A percentile compares a stretch with the other conserved stretches of the same genome.
Conservation (phyloP, 2,329 filamentous ascomycete species). For the Samsoniella hepiali region DNA sequence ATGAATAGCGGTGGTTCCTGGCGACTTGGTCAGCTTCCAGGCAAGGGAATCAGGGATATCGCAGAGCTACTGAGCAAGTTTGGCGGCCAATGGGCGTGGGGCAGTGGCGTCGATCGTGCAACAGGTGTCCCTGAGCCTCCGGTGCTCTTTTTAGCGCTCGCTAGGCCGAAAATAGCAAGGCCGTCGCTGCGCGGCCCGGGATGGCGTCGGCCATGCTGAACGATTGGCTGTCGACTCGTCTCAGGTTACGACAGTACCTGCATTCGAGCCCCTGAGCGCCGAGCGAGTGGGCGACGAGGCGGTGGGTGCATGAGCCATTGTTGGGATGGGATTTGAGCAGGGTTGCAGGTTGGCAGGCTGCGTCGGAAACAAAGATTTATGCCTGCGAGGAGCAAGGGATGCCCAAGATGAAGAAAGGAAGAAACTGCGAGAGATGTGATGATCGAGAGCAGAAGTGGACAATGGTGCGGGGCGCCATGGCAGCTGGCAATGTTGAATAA, state of each 20-base stretch:
- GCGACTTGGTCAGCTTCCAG: background rate
- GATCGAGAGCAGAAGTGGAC: background rate
- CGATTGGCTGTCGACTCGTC: conserved; percentile 34
- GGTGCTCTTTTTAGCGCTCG: conserved; percentile 7
- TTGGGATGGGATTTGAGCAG: background rate
- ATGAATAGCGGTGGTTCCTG: background rate
- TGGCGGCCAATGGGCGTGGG: background rate
- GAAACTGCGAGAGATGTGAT: background rate
- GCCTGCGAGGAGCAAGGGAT: background rate
- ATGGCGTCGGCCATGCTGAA: conserved; percentile 17
- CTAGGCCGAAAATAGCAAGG: conserved; percentile 6
- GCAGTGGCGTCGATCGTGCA: conserved; percentile 15
- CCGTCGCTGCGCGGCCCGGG: background rate
- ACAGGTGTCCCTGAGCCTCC: conserved; percentile 9
- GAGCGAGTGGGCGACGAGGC: background rate
- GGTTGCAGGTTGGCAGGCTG: background rate
- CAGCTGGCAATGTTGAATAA: background rate
- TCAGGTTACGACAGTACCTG: conserved; percentile 32
- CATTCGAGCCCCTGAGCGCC: conserved; percentile 22
- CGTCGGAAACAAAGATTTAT: background rate
- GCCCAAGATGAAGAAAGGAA: background rate
- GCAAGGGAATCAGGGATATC: background rate
- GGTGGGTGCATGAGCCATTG: background rate
- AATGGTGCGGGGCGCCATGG: background rate
- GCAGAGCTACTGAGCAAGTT: background rate